Evolutionary conservation across 2,329 filamentous ascomycete genomes (phyloP).

Genomic region (Dothiorella sarmentorum): DNA sequence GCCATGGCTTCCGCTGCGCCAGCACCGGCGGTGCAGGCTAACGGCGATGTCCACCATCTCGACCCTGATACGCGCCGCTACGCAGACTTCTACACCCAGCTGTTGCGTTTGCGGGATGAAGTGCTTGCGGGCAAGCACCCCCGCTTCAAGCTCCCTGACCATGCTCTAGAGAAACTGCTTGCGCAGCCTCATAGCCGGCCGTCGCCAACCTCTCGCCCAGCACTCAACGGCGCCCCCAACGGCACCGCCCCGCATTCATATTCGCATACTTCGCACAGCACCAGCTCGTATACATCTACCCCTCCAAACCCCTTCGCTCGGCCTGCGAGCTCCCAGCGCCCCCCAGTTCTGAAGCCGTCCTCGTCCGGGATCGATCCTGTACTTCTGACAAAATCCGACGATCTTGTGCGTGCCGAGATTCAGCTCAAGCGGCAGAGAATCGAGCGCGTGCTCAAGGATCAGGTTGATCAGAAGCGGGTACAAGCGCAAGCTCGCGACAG

Average conservation of each 20-base stretch:
- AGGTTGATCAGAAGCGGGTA: slow-evolving; percentile 64
- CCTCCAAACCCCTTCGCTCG: slow-evolving; percentile 7
- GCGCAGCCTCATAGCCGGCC: slow-evolving; percentile 18
- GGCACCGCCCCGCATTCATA: slow-evolving; percentile 1
- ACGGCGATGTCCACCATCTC: slow-evolving; percentile 36
- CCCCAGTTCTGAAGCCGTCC: slow-evolving; percentile 38
- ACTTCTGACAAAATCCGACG: slow-evolving; percentile 80
- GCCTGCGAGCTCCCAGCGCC: slow-evolving; percentile 12
- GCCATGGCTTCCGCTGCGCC: slow-evolving; percentile 18
- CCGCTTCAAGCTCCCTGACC: slow-evolving; percentile 55
- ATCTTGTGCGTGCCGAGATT: slow-evolving; percentile 77
- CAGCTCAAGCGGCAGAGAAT: slow-evolving; percentile 76
- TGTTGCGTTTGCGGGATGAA: slow-evolving; percentile 75
- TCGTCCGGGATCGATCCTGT: slow-evolving; percentile 75
- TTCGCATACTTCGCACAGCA: slow-evolving; percentile 8
- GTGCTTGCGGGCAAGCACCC: slow-evolving; percentile 74
- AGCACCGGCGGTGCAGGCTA: slow-evolving; percentile 27
- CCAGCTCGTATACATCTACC: slow-evolving; percentile 24
- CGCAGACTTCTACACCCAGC: slow-evolving; percentile 64
- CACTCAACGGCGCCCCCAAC: slow-evolving; percentile 13
- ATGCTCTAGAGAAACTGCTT: slow-evolving; percentile 46
- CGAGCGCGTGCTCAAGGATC: slow-evolving; percentile 73
- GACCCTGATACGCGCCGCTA: slow-evolving; percentile 39
- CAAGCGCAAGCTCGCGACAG: slow-evolving; percentile 43
- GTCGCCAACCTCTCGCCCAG: slow-evolving; percentile 24